Conservation (phyloP, 345 rosid species). For the Hibiscus trionum region DNA sequence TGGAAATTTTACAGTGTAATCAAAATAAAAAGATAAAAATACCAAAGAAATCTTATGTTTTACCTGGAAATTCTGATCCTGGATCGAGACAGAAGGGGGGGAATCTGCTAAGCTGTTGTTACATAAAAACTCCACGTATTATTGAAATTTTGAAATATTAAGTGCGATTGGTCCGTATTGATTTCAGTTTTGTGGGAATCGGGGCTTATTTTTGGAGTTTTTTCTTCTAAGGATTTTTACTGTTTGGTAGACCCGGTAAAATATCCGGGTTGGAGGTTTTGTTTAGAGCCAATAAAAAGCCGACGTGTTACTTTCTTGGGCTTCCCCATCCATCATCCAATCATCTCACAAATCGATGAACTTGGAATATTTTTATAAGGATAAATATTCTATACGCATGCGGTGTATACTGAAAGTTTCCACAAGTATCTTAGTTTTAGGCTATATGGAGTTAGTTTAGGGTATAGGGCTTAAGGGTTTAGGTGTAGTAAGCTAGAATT, state of each 20-base stretch:
- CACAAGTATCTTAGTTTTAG: no score
- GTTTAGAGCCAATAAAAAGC: no score
- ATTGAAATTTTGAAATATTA: not conserved
- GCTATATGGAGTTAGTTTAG: no score
- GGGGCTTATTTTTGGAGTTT: not conserved
- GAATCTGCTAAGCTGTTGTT: not conserved
- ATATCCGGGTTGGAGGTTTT: no score
- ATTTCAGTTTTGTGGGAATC: not conserved
- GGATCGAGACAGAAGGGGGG: not conserved
- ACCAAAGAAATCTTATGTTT: not conserved
- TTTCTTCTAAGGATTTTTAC: not conserved
- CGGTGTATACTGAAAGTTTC: no score
- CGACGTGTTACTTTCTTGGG: no score
- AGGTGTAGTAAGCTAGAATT: no score
- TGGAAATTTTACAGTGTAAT: not conserved
- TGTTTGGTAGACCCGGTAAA: not conserved
- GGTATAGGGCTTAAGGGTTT: no score
- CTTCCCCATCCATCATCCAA: no score
- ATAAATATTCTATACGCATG: no score
- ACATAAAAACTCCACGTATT: not conserved
- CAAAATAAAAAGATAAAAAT: not conserved
- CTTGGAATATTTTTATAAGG: no score
- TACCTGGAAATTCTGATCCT: constrained; percentile 12
- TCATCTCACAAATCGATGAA: no score
- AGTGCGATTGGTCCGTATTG: not conserved